phyloP scores from a whole-genome alignment of 768 basidiomycete species.

The Suillus cothurnatus region DNA sequence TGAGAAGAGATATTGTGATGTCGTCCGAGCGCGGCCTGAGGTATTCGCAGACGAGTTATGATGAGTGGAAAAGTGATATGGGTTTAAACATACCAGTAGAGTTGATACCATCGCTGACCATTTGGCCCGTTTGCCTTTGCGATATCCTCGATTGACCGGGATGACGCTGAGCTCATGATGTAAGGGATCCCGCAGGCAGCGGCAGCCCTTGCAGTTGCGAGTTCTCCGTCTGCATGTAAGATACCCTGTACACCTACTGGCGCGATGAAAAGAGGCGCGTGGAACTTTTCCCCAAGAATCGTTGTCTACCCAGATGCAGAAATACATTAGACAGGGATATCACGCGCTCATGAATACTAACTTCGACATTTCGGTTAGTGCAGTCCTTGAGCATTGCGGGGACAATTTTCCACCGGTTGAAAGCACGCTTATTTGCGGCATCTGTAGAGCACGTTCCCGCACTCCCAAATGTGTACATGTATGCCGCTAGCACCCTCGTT shows the following conservation, averaged over 20 bases:
- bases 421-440: constrained; percentile 61
- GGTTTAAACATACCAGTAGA: constrained; percentile 62
- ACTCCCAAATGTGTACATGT: constrained; percentile 75
- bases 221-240: constrained; percentile 69
- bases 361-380: constrained; percentile 60
- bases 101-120: constrained; percentile 76
- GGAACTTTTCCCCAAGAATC: constrained; percentile 66
- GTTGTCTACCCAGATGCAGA: constrained; percentile 49
- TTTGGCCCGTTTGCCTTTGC: constrained; percentile 65
- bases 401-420: constrained; percentile 73
- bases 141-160: constrained; percentile 76
- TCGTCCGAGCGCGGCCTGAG: constrained; percentile 63
- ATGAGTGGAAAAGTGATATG: neutral
- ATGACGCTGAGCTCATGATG: constrained; percentile 76
- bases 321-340: neutral
- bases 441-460: constrained; percentile 75
- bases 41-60: neutral
- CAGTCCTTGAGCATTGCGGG: constrained; percentile 76
- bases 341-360: constrained; percentile 27
- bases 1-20: constrained; percentile 63
- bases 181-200: constrained; percentile 63
- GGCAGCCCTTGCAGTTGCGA: constrained; percentile 69
- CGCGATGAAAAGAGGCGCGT: constrained; percentile 64
- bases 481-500: constrained; percentile 49
- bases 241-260: constrained; percentile 82